Percentiles rank a stretch among this genome's conserved stretches.
Conservation (phyloP, 129 eudicot genomes). For the Oenanthe sinensis region DNA sequence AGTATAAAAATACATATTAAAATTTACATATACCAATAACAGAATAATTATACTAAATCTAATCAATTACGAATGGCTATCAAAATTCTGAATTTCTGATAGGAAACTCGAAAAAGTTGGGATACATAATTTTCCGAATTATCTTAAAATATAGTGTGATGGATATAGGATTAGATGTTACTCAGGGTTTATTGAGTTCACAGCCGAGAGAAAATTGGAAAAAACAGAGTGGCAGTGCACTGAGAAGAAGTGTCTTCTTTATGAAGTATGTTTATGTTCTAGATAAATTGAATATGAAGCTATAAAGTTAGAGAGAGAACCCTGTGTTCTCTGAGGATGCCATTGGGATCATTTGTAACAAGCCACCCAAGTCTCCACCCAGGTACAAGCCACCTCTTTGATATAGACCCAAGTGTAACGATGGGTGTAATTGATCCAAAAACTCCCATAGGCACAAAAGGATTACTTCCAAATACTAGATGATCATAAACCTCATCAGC, state of each 20-base stretch:
- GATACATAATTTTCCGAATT: not conserved
- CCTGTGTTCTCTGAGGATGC: constrained; percentile 51
- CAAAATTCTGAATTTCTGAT: not conserved
- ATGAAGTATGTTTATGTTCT: not conserved
- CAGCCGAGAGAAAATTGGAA: not conserved
- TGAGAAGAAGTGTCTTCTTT: not conserved
- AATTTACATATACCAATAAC: not conserved
- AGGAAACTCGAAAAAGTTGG: not conserved
- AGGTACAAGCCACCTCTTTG: constrained; percentile 86
- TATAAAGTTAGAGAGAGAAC: constrained; percentile 17
- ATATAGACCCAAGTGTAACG: constrained; percentile 68
- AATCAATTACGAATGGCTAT: not conserved
- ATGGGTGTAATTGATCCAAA: constrained; percentile 65
- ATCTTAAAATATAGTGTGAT: not conserved
- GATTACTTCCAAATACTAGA: constrained; percentile 60
- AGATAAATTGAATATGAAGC: too few species aligned
- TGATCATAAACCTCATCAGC: constrained; percentile 81
- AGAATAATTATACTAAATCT: not conserved
- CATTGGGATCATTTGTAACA: constrained; percentile 54
- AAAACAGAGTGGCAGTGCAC: not conserved
- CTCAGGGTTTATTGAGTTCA: not conserved
- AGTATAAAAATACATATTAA: not conserved
- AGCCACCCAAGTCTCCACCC: constrained; percentile 96
- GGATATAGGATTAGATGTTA: not conserved
- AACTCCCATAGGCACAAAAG: constrained; percentile 77